Percentiles rank a stretch among this genome's conserved stretches.
Conservation (phyloP, 1,139 yeast species). For the Yamadazyma sp. region DNA sequence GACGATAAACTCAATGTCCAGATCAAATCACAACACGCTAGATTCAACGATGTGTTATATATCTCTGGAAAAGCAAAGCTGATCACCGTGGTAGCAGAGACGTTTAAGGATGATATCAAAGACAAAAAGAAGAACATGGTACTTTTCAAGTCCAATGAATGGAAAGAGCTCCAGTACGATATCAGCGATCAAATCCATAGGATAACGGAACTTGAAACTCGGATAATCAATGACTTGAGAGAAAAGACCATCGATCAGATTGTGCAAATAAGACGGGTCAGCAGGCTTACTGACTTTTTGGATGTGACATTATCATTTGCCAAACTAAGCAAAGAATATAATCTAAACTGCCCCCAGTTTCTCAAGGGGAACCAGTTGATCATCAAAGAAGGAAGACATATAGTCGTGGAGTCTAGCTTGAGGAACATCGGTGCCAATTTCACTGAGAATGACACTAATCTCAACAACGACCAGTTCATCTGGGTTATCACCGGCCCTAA, state of each 20-base stretch:
- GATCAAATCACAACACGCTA: slow-evolving; percentile 32
- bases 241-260: slow-evolving; percentile 35
- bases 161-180: slow-evolving; percentile 31
- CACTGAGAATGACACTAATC: slow-evolving; percentile 57
- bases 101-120: slow-evolving; percentile 21
- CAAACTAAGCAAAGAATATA: slow-evolving; percentile 59
- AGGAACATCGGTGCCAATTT: slow-evolving; percentile 51
- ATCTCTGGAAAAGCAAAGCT: slow-evolving; percentile 34
- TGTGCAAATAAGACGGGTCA: slow-evolving; percentile 42
- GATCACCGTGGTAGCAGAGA: slow-evolving; percentile 19
- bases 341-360: slow-evolving; percentile 68
- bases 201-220: slow-evolving; percentile 43
- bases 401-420: slow-evolving; percentile 85
- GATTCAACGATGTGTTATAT: slow-evolving; percentile 31
- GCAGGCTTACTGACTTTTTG: slow-evolving; percentile 57
- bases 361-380: slow-evolving; percentile 42
- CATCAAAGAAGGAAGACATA: slow-evolving; percentile 68
- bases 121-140: slow-evolving; percentile 32
- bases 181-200: slow-evolving; percentile 25
- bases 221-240: slow-evolving; percentile 44
- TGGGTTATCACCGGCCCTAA: slow-evolving; percentile 95
- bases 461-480: slow-evolving; percentile 21
- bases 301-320: slow-evolving; percentile 81
- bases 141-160: slow-evolving; percentile 30
- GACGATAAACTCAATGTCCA: slow-evolving; percentile 30